Evolutionary conservation across 495 filamentous ascomycete genomes (phyloP).

Genomic region (Penicillium soppii): DNA sequence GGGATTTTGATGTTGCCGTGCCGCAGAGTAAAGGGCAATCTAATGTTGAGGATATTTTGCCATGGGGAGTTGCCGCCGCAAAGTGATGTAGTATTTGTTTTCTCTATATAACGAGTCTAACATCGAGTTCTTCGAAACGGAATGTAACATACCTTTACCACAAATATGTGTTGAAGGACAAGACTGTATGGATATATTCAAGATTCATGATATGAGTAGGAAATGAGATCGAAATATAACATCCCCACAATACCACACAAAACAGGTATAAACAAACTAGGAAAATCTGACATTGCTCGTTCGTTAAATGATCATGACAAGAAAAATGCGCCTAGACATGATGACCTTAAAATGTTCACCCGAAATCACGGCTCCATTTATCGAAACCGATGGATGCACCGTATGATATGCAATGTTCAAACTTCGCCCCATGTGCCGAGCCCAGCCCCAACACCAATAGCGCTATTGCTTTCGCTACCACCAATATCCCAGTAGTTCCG

Average conservation of each 20-base stretch:
- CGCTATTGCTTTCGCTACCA: slow-evolving; percentile 70
- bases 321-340: neutral
- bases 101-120: no score
- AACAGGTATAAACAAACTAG: neutral
- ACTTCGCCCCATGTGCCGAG: slow-evolving; percentile 77
- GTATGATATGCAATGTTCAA: slow-evolving; percentile 23
- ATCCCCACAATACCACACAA: neutral
- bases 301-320: neutral
- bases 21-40: slow-evolving; percentile 19
- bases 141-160: no score
- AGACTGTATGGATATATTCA: slow-evolving; percentile 1
- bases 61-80: slow-evolving; percentile 17
- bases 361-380: neutral
- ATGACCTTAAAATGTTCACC: neutral
- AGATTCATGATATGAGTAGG: slow-evolving; percentile 4
- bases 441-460: slow-evolving; percentile 58
- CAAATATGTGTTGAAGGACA: neutral
- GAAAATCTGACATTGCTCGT: neutral
- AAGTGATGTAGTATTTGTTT: neutral
- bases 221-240: slow-evolving; percentile 2
- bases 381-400: neutral
- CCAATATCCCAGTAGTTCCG: slow-evolving; percentile 88
- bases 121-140: no score
- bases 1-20: slow-evolving; percentile 35
- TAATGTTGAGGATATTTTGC: slow-evolving; percentile 7